Conservation (phyloP, 148 eudicot species). For the Mesembryanthemum crystallinum region DNA sequence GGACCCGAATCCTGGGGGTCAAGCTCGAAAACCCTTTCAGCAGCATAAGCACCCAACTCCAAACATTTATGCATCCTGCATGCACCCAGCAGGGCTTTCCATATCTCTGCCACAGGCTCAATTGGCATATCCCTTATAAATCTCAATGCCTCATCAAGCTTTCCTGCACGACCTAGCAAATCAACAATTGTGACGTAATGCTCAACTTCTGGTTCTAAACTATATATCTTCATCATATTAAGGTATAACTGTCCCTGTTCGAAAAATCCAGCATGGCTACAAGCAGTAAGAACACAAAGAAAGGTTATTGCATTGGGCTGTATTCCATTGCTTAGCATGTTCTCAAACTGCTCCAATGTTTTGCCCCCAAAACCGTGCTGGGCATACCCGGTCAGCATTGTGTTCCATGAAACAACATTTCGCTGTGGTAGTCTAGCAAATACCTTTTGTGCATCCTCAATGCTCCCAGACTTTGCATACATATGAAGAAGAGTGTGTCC, state of each 20-base stretch:
- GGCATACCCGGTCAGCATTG: conserved; percentile 59
- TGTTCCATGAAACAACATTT: conserved; percentile 66
- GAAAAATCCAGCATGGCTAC: conserved; percentile 62
- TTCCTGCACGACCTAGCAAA: conserved; percentile 67
- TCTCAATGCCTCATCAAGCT: conserved; percentile 37
- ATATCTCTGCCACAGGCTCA: conserved; percentile 49
- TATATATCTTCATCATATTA: conserved; percentile 43
- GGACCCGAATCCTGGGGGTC: conserved; percentile 59
- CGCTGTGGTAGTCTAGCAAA: conserved; percentile 41
- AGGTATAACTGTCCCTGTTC: conserved; percentile 46
- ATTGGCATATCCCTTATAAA: conserved; percentile 48
- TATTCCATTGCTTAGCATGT: conserved; percentile 38
- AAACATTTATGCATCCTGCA: conserved; percentile 57
- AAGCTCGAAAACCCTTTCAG: conserved; percentile 53
- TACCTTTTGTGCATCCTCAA: conserved; percentile 51
- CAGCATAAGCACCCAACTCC: conserved; percentile 64
- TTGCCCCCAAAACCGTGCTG: conserved; percentile 56
- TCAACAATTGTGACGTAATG: conserved; percentile 59
- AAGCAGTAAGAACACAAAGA: conserved; percentile 57
- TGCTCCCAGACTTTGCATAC: conserved; percentile 70
- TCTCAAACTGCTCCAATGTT: conserved; percentile 40
- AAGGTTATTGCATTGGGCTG: conserved; percentile 52
- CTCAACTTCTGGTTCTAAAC: conserved; percentile 47
- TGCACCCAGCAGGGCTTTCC: conserved; percentile 60
- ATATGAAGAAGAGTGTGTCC: conserved; percentile 68